A percentile compares a stretch with the other conserved stretches of the same genome.
Evolutionary conservation across 176 grass and related monocot genomes (phyloP).

Genomic region (barley (Hordeum vulgare)): MorexV3_pseudomolecules_assembly NC_058524.1:343081964-343082463

Average conservation of each 20-base stretch:
- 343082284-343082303: not conserved
- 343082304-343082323: slow-evolving; percentile 67
- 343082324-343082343: slow-evolving; percentile 81
- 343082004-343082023: not conserved
- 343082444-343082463: slow-evolving; percentile 37
- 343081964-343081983: not conserved
- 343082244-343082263: slow-evolving; percentile 66
- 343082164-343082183: slow-evolving; percentile 76
- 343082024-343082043: not conserved
- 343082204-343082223: slow-evolving; percentile 41
- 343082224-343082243: slow-evolving; percentile 42
- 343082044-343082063: not conserved
- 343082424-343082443: slow-evolving; percentile 63
- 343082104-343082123: slow-evolving; percentile 90
- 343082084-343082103: not conserved
- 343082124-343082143: slow-evolving; percentile 86
- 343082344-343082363: slow-evolving; percentile 55
- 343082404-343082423: slow-evolving; percentile 70
- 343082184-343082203: slow-evolving; percentile 41
- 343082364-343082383: slow-evolving; percentile 64
- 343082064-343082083: not conserved
- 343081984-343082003: not conserved
- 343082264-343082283: slow-evolving; percentile 27
- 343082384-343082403: slow-evolving; percentile 74
- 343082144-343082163: slow-evolving; percentile 80